phyloP scores from a whole-genome alignment of 768 basidiomycete species.

The Russula abietina region DNA sequence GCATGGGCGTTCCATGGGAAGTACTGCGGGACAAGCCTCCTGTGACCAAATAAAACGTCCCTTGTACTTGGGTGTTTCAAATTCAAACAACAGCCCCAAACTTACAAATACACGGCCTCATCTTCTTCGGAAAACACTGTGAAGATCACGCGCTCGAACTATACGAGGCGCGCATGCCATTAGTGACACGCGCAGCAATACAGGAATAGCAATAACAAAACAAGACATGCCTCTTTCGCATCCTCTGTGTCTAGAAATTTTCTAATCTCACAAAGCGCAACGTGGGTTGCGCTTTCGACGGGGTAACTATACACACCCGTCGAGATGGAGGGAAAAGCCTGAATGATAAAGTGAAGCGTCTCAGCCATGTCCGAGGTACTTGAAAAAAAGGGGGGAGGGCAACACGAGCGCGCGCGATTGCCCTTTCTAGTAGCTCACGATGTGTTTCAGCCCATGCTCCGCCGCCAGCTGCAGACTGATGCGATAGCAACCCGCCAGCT shows the following conservation, averaged over 20 bases:
- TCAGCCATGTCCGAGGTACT: not conserved
- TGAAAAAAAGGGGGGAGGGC: not conserved
- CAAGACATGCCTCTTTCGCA: slow-evolving; percentile 34
- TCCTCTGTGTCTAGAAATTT: slow-evolving; percentile 49
- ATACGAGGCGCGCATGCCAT: not conserved
- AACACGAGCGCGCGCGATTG: not conserved
- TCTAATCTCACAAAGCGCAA: slow-evolving; percentile 58
- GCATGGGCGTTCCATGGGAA: slow-evolving; percentile 6
- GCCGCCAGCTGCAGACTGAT: slow-evolving; percentile 57
- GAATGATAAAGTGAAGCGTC: not conserved
- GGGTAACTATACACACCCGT: slow-evolving; percentile 80
- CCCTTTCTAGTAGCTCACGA: slow-evolving; percentile 42
- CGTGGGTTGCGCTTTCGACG: slow-evolving; percentile 60
- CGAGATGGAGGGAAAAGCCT: slow-evolving; percentile 81
- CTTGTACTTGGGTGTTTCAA: slow-evolving; percentile 7
- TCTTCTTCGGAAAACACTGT: slow-evolving; percentile 68
- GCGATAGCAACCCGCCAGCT: slow-evolving; percentile 64
- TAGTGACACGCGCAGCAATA: not conserved
- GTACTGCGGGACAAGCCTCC: slow-evolving; percentile 15
- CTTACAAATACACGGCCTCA: slow-evolving; percentile 59
- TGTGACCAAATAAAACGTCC: not conserved
- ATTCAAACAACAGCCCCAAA: slow-evolving; percentile 15
- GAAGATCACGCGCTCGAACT: slow-evolving; percentile 68
- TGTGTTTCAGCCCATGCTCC: slow-evolving; percentile 52
- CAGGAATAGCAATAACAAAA: not conserved